phyloP scores from a whole-genome alignment of 768 basidiomycete genomes.

The Lactarius sp. region DNA sequence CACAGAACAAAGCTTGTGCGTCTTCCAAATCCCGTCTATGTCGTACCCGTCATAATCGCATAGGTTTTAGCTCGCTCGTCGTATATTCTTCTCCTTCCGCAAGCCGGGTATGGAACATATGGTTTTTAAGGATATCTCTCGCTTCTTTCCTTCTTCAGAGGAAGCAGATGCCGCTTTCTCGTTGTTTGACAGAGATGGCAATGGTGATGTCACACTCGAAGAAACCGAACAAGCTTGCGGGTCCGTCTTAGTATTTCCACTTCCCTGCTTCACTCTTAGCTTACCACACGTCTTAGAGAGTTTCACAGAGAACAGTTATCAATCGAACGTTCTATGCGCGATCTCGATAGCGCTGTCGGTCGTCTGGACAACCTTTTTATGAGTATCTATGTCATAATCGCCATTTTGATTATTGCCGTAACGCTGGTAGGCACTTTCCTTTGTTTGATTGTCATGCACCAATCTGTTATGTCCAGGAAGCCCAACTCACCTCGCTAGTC shows the following conservation, averaged over 20 bases:
- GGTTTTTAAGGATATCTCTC: slow-evolving; percentile 61
- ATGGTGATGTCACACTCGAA: slow-evolving; percentile 66
- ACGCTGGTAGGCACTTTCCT: slow-evolving; percentile 48
- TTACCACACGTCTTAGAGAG: slow-evolving; percentile 41
- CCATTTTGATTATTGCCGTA: slow-evolving; percentile 77
- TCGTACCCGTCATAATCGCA: slow-evolving; percentile 1
- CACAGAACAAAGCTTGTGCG: slow-evolving; percentile 71
- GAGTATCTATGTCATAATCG: slow-evolving; percentile 68
- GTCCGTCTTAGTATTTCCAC: slow-evolving; percentile 31
- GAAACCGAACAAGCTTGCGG: slow-evolving; percentile 73
- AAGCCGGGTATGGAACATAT: slow-evolving; percentile 55
- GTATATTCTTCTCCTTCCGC: slow-evolving; percentile 82
- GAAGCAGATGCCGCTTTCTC: slow-evolving; percentile 63
- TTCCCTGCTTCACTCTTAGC: slow-evolving; percentile 2
- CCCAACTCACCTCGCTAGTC: slow-evolving; percentile 65
- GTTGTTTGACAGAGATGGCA: slow-evolving; percentile 65
- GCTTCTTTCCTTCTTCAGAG: slow-evolving; percentile 62
- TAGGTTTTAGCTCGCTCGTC: slow-evolving; percentile 59
- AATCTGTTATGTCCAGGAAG: slow-evolving; percentile 44
- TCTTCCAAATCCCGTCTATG: slow-evolving; percentile 11
- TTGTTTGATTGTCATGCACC: slow-evolving; percentile 1
- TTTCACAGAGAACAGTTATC: slow-evolving; percentile 82
- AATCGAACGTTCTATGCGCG: slow-evolving; percentile 81
- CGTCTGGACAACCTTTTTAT: slow-evolving; percentile 84
- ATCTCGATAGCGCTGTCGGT: slow-evolving; percentile 86